A percentile compares a stretch with the other conserved stretches of the same genome.
These are phyloP conservation scores for Pichia membranifaciens DNA, from an alignment of 805 yeast species.

Conservation along the genomic window DNA sequence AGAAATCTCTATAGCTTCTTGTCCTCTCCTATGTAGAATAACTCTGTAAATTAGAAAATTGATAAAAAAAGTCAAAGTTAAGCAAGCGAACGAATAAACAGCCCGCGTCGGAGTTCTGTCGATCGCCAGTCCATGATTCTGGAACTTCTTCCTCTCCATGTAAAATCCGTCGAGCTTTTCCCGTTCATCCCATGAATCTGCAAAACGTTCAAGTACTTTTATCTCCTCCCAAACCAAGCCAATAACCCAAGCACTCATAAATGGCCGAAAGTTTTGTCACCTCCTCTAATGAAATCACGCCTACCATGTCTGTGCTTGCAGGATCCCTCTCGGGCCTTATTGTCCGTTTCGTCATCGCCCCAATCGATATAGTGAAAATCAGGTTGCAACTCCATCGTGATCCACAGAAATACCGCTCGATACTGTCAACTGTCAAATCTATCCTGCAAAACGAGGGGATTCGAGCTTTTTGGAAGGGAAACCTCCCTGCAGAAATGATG, in stretches of 20 bases:
- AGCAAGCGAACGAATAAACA: not conserved
- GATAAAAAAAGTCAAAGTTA: not conserved
- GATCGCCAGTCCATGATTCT: too few relatives aligned
- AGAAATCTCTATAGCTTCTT: constrained; percentile 22
- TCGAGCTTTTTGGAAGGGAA: constrained; percentile 89
- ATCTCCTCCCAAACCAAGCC: not conserved
- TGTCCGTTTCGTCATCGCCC: constrained; percentile 54
- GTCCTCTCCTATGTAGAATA: not conserved
- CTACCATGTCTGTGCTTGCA: constrained; percentile 47
- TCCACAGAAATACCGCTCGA: constrained; percentile 30
- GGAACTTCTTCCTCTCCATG: too few relatives aligned
- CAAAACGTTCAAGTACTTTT: too few relatives aligned
- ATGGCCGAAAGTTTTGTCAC: constrained; percentile 4
- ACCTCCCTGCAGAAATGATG: constrained; percentile 83
- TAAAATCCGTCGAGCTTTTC: too few relatives aligned
- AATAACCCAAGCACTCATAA: not conserved
- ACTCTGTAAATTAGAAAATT: not conserved
- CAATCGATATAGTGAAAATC: constrained; percentile 73
- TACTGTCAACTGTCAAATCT: constrained; percentile 33
- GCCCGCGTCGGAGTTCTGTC: constrained; percentile 1
- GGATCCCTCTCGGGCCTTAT: constrained; percentile 68
- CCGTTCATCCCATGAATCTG: too few relatives aligned
- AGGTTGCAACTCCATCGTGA: constrained; percentile 56
- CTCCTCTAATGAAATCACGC: constrained; percentile 3
- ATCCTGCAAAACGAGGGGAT: constrained; percentile 53